phyloP scores from a whole-genome alignment of 1,284 basidiomycete genomes.

The Xerocomus cyaneibrunnescens region DNA sequence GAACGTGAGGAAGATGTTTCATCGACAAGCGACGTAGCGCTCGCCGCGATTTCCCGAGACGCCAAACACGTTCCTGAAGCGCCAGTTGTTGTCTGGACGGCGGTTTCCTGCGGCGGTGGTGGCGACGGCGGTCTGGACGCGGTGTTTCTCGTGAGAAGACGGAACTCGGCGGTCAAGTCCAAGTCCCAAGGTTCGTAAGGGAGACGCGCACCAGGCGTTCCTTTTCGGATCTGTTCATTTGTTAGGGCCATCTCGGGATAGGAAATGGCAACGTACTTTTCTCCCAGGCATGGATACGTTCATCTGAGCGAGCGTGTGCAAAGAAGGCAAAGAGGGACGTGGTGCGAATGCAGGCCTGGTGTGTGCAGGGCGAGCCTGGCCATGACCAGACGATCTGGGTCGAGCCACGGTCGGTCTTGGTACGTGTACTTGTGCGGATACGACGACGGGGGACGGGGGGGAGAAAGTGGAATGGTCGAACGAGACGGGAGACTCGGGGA shows the following conservation, averaged over 20 bases:
- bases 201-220: conserved; percentile 56
- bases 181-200: conserved; percentile 62
- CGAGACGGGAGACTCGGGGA: neutral
- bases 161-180: conserved; percentile 13
- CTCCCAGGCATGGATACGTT: conserved; percentile 47
- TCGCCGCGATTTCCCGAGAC: conserved; percentile 12
- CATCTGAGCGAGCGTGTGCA: conserved; percentile 57
- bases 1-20: conserved; percentile 28
- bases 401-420: conserved; percentile 22
- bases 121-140: neutral
- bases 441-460: conserved; percentile 18
- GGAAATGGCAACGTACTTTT: conserved; percentile 51
- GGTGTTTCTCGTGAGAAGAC: conserved; percentile 1
- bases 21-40: conserved; percentile 9
- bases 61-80: conserved; percentile 9
- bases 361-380: conserved; percentile 51
- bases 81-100: too few species aligned
- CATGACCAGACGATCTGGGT: conserved; percentile 39
- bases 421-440: conserved; percentile 17
- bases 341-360: conserved; percentile 57
- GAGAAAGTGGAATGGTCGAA: conserved; percentile 20
- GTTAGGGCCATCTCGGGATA: neutral
- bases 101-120: too few species aligned
- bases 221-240: conserved; percentile 51
- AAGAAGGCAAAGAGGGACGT: conserved; percentile 66